These are phyloP conservation scores for Anisodus tanguticus DNA, from an alignment of 257 asterid species.

Conservation along the genomic window DNA sequence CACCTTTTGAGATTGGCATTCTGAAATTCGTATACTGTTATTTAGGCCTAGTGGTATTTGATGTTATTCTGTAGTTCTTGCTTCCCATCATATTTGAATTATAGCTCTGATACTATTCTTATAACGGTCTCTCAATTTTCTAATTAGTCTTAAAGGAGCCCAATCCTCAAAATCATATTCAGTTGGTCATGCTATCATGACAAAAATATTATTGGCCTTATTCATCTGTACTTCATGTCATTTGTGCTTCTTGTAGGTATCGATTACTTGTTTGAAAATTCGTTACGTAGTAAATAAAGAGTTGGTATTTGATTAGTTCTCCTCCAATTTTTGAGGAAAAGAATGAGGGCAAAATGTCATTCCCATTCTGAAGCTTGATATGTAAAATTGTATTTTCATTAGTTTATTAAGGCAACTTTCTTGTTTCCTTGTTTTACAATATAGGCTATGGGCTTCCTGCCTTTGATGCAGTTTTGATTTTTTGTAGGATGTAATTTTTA, in stretches of 20 bases:
- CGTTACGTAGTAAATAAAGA: background rate
- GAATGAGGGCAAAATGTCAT: background rate
- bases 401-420: background rate
- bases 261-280: background rate
- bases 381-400: background rate
- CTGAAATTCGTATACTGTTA: background rate
- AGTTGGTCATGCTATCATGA: background rate
- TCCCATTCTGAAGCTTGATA: background rate
- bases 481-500: constrained; percentile 40
- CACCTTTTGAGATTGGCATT: background rate
- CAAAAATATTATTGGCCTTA: background rate
- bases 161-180: no score
- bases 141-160: background rate
- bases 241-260: background rate
- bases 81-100: background rate
- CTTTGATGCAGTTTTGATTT: background rate
- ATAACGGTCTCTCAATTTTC: background rate
- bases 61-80: background rate
- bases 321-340: background rate
- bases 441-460: background rate
- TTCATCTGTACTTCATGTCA: background rate
- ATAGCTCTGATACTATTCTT: background rate
- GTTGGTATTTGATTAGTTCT: background rate
- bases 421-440: constrained; percentile 1
- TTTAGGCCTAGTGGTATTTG: background rate